Conservation (phyloP, 352 stramenopile species). For the Pythium phragmitis region DNA sequence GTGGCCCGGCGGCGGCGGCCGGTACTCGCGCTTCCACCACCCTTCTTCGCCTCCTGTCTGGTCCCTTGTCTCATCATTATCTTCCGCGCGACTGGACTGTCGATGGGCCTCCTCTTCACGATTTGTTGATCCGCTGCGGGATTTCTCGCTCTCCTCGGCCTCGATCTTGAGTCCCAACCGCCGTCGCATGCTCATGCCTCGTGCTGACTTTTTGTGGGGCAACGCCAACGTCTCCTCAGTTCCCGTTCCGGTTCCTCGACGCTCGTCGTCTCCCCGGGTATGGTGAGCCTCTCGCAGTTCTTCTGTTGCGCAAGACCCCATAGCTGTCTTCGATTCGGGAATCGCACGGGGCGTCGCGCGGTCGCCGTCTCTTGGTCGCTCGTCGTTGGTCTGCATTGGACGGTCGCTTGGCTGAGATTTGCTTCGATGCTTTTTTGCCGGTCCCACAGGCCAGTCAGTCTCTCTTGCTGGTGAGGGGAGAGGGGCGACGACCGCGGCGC, state of each 20-base stretch:
- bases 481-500: not conserved
- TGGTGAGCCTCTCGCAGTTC: not conserved
- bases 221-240: not conserved
- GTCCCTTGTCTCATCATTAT: not conserved
- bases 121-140: not conserved
- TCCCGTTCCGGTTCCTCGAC: not conserved
- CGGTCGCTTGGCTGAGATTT: not conserved
- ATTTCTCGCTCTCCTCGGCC: conserved; percentile 12
- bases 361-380: not conserved
- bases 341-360: not conserved
- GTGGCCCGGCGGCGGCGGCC: conserved; percentile 28
- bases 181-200: conserved; percentile 21
- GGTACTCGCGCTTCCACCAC: conserved; percentile 34
- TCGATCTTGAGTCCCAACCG: conserved; percentile 31
- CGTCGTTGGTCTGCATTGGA: conserved; percentile 7
- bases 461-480: not conserved
- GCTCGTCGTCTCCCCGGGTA: not conserved
- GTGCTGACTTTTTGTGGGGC: conserved; percentile 16
- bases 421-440: not conserved
- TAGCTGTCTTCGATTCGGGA: not conserved
- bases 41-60: conserved; percentile 3
- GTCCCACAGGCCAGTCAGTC: not conserved
- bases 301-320: not conserved
- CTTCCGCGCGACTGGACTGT: not conserved
- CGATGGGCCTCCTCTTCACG: not conserved